Base-by-base conservation (phyloP, 345 rosid species). In the Xanthoceras sorbifolium region DNA sequence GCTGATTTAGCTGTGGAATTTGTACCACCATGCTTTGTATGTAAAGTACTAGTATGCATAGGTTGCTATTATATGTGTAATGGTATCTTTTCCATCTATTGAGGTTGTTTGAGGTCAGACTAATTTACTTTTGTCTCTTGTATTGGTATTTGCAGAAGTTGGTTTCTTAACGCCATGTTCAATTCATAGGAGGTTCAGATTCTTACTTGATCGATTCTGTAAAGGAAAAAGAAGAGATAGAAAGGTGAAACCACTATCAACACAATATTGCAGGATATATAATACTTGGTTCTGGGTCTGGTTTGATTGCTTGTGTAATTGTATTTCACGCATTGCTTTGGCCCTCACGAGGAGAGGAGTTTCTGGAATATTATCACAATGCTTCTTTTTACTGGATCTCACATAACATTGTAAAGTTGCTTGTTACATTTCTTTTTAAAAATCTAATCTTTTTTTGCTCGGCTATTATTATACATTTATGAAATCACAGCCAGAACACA, bases 61-160 rank as follows among this genome's bases (percentile, higher is more conserved):
- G 54, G 64, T 70, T 64, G 48, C 52, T 72, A 28, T 70, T 28
- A 25, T 64, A 46, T 22, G 8, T 28, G n/a, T 69, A 48, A 20
- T 40, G 67, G 25, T 29, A 40, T 44, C 64, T 38, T 66, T 57
- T 42, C 61, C 73, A 22, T 67, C 34, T 44, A 28, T 71, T 36
- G 63, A 72, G 50, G 29, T 50, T 67, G 46, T 44, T 42, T 54
- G 74, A 66, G 78, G 57, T 62, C 36, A 60, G 67, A 57, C 60
- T 57, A 32, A 31, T 42, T 69, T 73, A 57, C 20, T 29, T 73
- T 36, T 46, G 11, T 29, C 26, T 55, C 20, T 67, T 55, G 63
- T 32, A 74, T 55, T 74, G 62, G 28, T 44, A 64, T 25, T 57
- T 72, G 78, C 63, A 54, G 80, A n/a, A 48, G 61, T 61, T 76